phyloP scores from a whole-genome alignment of 768 basidiomycete genomes.

The Termitomyces sp. region DNA sequence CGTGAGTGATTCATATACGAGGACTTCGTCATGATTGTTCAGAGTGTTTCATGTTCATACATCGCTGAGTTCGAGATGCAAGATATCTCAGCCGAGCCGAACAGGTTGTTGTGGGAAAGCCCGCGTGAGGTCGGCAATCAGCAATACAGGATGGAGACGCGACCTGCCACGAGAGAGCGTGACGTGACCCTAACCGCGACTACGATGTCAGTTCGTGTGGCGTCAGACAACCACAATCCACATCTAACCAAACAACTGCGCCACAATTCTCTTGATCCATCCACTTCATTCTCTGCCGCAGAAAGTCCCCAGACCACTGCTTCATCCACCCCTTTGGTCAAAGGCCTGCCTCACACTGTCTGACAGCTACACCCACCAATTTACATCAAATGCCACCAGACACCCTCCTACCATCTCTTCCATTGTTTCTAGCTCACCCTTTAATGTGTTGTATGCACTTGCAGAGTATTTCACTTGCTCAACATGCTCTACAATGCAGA shows the following conservation, averaged over 20 bases:
- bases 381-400: slow-evolving; percentile 23
- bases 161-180: background rate
- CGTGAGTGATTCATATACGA: too few relatives aligned
- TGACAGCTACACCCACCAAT: background rate
- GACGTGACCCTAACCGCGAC: background rate
- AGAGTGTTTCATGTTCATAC: too few relatives aligned
- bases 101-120: too few relatives aligned
- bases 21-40: too few relatives aligned
- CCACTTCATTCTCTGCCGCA: too few relatives aligned
- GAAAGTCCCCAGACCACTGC: background rate
- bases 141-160: background rate
- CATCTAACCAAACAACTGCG: slow-evolving; percentile 31
- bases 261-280: background rate
- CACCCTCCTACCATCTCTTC: slow-evolving; percentile 55
- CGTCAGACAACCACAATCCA: slow-evolving; percentile 17
- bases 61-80: too few relatives aligned
- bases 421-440: slow-evolving; percentile 55
- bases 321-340: background rate
- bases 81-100: too few relatives aligned
- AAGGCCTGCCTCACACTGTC: background rate
- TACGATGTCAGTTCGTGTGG: background rate
- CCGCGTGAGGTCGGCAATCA: too few relatives aligned
- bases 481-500: slow-evolving; percentile 49
- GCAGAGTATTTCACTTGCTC: slow-evolving; percentile 49
- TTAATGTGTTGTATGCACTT: slow-evolving; percentile 54